Conservation (phyloP, 139 green algal species). For the Axilococcus clingmanii region DNA sequence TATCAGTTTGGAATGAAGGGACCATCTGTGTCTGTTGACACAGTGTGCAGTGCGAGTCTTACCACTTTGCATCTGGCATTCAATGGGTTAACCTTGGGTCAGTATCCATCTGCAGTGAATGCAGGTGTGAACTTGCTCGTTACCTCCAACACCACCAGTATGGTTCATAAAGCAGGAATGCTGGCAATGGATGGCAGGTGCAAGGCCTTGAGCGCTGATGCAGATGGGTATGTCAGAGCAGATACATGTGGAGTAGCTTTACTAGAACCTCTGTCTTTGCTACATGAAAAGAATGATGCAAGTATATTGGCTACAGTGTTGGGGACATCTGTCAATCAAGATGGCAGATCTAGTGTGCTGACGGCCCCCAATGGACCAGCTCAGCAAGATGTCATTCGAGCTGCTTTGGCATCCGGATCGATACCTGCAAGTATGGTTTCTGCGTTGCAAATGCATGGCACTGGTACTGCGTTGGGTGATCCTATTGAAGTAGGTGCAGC, state of each 20-base stretch:
- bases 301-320: slow-evolving; percentile 13
- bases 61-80: slow-evolving; percentile 53
- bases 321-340: slow-evolving; percentile 36
- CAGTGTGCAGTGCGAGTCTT: slow-evolving; percentile 81
- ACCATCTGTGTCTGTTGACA: slow-evolving; percentile 35
- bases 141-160: slow-evolving; percentile 18
- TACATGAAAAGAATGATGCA: not conserved
- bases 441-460: slow-evolving; percentile 32
- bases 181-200: slow-evolving; percentile 31
- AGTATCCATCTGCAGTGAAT: slow-evolving; percentile 14
- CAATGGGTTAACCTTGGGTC: slow-evolving; percentile 13
- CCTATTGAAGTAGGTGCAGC: slow-evolving; percentile 27
- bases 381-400: slow-evolving; percentile 34
- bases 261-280: slow-evolving; percentile 4
- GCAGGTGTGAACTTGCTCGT: slow-evolving; percentile 26
- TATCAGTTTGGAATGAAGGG: slow-evolving; percentile 39
- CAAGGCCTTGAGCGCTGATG: slow-evolving; percentile 36
- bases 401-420: slow-evolving; percentile 9
- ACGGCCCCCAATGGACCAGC: slow-evolving; percentile 46
- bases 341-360: slow-evolving; percentile 38
- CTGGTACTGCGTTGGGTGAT: slow-evolving; percentile 38
- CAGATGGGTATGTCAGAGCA: slow-evolving; percentile 42
- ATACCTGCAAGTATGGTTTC: slow-evolving; percentile 1
- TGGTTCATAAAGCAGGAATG: slow-evolving; percentile 17
- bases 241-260: slow-evolving; percentile 35